Evolutionary conservation across 176 grass and related monocot species (phyloP).

Genomic region (Phyllostachys edulis): DNA sequence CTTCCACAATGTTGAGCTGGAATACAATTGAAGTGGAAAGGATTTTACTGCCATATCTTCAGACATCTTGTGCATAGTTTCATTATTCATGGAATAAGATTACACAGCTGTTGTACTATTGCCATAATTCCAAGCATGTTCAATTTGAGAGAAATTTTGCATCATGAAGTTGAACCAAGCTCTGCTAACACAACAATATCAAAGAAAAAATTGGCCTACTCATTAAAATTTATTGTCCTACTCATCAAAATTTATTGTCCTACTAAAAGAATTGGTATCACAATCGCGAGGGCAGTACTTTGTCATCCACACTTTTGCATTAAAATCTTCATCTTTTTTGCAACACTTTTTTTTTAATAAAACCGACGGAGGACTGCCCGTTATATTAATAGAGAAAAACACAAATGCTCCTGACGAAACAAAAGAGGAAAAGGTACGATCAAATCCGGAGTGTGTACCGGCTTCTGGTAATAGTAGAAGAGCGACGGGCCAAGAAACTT

Average conservation of each 20-base stretch:
- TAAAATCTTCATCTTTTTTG: too few species aligned
- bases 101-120: not conserved
- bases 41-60: not conserved
- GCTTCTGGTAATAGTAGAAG: conserved; percentile 99
- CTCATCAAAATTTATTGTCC: not conserved
- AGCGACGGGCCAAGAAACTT: conserved; percentile 75
- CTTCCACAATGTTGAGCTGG: conserved; percentile 98
- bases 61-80: not conserved
- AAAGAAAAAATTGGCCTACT: not conserved
- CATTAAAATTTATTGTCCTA: not conserved
- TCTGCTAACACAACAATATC: not conserved
- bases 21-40: not conserved
- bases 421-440: not conserved
- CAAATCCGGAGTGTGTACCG: conserved; percentile 36
- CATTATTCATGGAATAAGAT: not conserved
- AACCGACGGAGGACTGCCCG: too few species aligned
- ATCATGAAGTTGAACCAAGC: conserved; percentile 10
- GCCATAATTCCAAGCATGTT: not conserved
- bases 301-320: too few species aligned
- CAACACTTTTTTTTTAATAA: too few species aligned
- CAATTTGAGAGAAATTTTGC: not conserved
- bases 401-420: not conserved
- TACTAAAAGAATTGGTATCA: not conserved
- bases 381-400: too few species aligned
- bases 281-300: not conserved